Evolutionary conservation across 2,329 filamentous ascomycete genomes (phyloP).

Genomic region (Microsporum audouinii): DNA sequence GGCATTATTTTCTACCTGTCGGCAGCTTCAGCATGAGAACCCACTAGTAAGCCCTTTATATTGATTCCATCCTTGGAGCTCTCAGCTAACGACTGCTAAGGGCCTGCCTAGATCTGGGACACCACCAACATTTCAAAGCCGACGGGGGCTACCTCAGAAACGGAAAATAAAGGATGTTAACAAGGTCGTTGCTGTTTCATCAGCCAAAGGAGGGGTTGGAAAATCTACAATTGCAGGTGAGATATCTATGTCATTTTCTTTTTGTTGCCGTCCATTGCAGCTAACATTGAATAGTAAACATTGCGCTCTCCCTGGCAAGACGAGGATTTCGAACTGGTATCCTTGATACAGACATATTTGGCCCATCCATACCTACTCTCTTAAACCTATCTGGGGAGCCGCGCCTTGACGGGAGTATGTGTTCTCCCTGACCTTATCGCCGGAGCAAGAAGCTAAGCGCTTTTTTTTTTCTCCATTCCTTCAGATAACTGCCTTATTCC

Average conservation of each 20-base stretch:
- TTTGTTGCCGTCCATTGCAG: neutral
- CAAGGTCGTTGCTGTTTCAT: conserved; percentile 93
- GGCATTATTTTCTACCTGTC: conserved; percentile 46
- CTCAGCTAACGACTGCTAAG: conserved; percentile 36
- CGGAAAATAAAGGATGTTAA: conserved; percentile 71
- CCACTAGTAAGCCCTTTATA: conserved; percentile 52
- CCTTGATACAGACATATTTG: conserved; percentile 92
- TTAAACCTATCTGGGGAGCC: conserved; percentile 73
- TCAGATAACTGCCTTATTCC: conserved; percentile 56
- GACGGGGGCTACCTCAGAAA: conserved; percentile 69
- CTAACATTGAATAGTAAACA: conserved; percentile 45
- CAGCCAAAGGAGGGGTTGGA: conserved; percentile 94
- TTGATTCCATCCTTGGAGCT: neutral
- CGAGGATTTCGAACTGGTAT: conserved; percentile 74
- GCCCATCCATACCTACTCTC: conserved; percentile 83
- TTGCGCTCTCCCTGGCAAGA: conserved; percentile 75
- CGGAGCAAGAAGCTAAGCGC: neutral
- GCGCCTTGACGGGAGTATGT: conserved; percentile 58
- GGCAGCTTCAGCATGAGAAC: conserved; percentile 63
- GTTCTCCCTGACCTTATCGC: neutral
- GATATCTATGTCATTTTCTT: conserved; percentile 15
- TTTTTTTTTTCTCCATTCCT: neutral
- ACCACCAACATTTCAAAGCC: conserved; percentile 56
- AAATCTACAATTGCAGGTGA: conserved; percentile 84
- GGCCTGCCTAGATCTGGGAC: conserved; percentile 70